Evolutionary conservation across 1,139 yeast genomes (phyloP).

Genomic region (Geotrichum fermentans): DNA sequence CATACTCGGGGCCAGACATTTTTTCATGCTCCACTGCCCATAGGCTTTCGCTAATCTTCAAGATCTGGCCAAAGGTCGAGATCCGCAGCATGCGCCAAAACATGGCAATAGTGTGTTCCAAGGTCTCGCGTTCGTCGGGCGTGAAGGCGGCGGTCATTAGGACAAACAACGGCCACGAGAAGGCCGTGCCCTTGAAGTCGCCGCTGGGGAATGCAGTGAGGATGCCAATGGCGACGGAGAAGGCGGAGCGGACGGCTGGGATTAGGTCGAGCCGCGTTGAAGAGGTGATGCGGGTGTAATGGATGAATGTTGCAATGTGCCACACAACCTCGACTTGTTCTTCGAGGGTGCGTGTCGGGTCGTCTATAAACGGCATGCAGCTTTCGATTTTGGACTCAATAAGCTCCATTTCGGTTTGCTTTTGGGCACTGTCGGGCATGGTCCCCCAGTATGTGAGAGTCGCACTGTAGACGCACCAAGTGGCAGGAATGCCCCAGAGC

Average conservation of each 20-base stretch:
- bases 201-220: slow-evolving; percentile 3
- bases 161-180: slow-evolving; percentile 16
- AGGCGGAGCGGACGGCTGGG: neutral
- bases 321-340: slow-evolving; percentile 5
- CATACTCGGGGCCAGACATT: slow-evolving; percentile 2
- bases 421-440: neutral
- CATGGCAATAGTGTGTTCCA: neutral
- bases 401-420: neutral
- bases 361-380: neutral
- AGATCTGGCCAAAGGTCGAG: slow-evolving; percentile 13
- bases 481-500: slow-evolving; percentile 13
- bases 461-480: slow-evolving; percentile 10
- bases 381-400: neutral
- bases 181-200: slow-evolving; percentile 13
- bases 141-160: slow-evolving; percentile 4
- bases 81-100: slow-evolving; percentile 10
- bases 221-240: neutral
- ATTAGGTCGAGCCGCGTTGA: slow-evolving; percentile 8
- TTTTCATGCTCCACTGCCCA: slow-evolving; percentile 5
- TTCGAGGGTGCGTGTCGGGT: neutral
- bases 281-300: neutral
- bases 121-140: neutral
- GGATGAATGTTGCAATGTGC: slow-evolving; percentile 10
- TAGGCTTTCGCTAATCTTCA: neutral
- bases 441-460: slow-evolving; percentile 5